phyloP scores from a whole-genome alignment of 768 basidiomycete genomes.

The Galerina sulciceps region DNA sequence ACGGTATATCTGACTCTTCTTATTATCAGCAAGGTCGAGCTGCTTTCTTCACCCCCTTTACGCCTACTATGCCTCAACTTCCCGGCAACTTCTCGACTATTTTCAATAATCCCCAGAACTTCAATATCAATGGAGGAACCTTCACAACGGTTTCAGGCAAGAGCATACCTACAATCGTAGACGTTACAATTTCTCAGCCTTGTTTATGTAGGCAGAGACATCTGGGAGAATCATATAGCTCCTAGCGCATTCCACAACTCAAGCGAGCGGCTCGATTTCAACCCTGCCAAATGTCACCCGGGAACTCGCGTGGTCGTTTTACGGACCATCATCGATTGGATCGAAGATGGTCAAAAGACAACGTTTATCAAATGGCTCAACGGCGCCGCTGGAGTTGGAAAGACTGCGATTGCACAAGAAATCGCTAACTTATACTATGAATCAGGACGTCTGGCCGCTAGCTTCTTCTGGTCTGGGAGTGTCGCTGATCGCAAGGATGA shows the following conservation, averaged over 20 bases:
- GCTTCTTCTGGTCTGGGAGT: constrained; percentile 14
- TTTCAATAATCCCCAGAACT: too few species aligned
- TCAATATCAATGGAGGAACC: too few species aligned
- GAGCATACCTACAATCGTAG: too few species aligned
- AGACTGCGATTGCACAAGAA: constrained; percentile 16
- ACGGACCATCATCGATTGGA: constrained; percentile 11
- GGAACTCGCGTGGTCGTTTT: constrained; percentile 13
- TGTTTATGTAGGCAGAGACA: constrained; percentile 28
- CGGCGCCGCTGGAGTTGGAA: constrained; percentile 20
- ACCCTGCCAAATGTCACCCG: constrained; percentile 15
- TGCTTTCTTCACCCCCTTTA: too few species aligned
- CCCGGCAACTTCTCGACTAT: too few species aligned
- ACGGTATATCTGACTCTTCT: too few species aligned
- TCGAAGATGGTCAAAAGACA: not conserved
- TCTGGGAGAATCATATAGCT: too few species aligned
- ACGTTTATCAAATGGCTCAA: constrained; percentile 16
- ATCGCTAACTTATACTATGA: constrained; percentile 8
- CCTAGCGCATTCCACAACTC: constrained; percentile 7
- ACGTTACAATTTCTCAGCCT: constrained; percentile 14
- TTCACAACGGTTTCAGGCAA: too few species aligned
- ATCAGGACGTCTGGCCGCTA: not conserved
- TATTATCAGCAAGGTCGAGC: too few species aligned
- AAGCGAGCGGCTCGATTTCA: not conserved
- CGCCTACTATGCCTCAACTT: too few species aligned
- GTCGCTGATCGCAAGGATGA: not conserved